Evolutionary conservation across 2,329 filamentous ascomycete species (phyloP).

Genomic region (Trichoderma sp.): DNA sequence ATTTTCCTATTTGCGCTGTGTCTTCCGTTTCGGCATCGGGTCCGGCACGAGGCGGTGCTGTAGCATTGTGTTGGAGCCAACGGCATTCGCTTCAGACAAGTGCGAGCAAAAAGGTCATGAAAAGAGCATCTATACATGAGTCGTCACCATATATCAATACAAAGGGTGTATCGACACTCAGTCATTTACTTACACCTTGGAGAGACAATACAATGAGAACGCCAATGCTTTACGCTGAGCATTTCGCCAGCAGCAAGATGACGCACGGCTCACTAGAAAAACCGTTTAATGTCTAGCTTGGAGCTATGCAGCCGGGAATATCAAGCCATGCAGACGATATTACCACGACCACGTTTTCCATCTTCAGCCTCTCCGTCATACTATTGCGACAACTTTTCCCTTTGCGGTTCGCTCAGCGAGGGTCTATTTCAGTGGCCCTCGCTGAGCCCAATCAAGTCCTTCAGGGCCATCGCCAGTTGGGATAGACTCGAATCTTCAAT

Average conservation of each 20-base stretch:
- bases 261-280: neutral
- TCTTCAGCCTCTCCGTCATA: neutral
- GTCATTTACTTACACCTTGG: too few species aligned
- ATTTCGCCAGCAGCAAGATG: neutral
- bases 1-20: conserved; percentile 23
- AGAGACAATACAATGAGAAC: neutral
- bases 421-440: neutral
- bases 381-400: neutral
- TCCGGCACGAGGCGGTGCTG: neutral
- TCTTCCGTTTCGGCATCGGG: conserved; percentile 4
- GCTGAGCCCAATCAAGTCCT: neutral
- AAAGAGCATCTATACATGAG: neutral
- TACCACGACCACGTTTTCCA: conserved; percentile 4
- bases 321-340: neutral
- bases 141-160: neutral
- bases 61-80: neutral
- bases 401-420: conserved; percentile 12
- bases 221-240: neutral
- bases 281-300: neutral
- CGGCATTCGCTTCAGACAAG: neutral
- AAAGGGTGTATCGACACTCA: too few species aligned
- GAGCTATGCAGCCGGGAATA: conserved; percentile 10
- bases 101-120: neutral
- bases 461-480: neutral
- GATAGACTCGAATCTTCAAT: neutral